Base-by-base conservation (phyloP, 257 asterid genomes). In the Plantago major region DNA sequence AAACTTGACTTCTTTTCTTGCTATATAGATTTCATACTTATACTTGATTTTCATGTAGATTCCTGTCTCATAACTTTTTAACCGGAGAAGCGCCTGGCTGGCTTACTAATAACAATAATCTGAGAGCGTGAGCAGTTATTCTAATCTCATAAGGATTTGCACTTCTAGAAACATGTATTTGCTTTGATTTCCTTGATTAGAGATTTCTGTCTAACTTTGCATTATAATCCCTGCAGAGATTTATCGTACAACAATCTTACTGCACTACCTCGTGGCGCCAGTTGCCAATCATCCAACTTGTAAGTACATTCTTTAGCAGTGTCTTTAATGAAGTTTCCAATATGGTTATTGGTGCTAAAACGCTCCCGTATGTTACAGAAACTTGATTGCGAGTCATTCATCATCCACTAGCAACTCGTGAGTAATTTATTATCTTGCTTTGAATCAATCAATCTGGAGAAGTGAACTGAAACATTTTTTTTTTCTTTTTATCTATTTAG, bases 221-320 rank as follows among this genome's bases (percentile, higher is more conserved):
- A 6, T n/a, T n/a, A n/a, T 42, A 40, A 65, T 46, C 47, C 11
- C 71, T 91, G 86, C 95, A 92, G 97, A 10, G 98, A 92, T 80
- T 19, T 92, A 64, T 89, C 98, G 9, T 80, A 89, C 84, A 92
- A 92, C 78, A 81, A 82, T 64, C 88, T 92, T 64, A 84, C 89
- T 8, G 57, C 13, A 30, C 28, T 82, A 63, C 62, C 40, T 33
- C 7, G 78, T 40, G 4, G 46, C 60, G 0, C 17, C 11, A 66
- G 73, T 67, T 88, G 98, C 74, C 77, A 65, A 42, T 38, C 73
- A 65, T 3, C 82, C 62, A 54, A 7, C 16, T 56, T 86, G 98
- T 88, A 83, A 76, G 95, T 55, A 38, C 38, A 58, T 38, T 62
- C 49, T 6, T 56, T 7, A 33, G 40, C 6, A 47, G 55, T 53